Conservation (phyloP, 192 early-diverging fungal genomes). For the Allomyces arbusculus region DNA sequence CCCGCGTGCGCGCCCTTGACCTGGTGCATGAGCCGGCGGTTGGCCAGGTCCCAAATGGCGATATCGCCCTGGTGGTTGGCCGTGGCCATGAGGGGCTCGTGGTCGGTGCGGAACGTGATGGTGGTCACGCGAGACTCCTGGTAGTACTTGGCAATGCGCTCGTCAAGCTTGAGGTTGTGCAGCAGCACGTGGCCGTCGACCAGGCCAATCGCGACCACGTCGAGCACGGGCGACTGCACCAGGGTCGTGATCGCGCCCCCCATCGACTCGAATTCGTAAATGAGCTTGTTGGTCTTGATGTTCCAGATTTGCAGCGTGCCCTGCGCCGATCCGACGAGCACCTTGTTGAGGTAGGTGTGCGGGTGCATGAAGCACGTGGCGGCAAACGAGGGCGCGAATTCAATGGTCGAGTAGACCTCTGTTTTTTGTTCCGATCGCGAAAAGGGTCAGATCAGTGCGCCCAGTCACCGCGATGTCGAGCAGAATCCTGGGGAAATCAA, state of each 20-base stretch:
- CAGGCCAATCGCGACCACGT: slow-evolving; percentile 80
- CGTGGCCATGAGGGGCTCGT: slow-evolving; percentile 70
- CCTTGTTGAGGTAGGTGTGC: slow-evolving; percentile 93
- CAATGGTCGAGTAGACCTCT: slow-evolving; percentile 50
- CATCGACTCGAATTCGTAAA: slow-evolving; percentile 64
- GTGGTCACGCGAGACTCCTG: slow-evolving; percentile 83
- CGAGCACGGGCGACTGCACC: slow-evolving; percentile 71
- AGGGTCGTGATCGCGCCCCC: slow-evolving; percentile 56
- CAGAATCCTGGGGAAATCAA: not conserved
- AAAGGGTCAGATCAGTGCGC: not conserved
- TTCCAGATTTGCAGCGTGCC: slow-evolving; percentile 92
- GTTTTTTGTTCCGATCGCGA: slow-evolving; percentile 1
- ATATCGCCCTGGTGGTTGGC: slow-evolving; percentile 72
- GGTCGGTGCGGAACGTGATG: slow-evolving; percentile 74
- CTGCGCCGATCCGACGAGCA: slow-evolving; percentile 65
- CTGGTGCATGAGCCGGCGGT: slow-evolving; percentile 47
- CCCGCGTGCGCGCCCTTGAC: slow-evolving; percentile 75
- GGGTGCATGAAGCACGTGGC: slow-evolving; percentile 70
- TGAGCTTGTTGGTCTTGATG: slow-evolving; percentile 43
- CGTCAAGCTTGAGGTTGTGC: slow-evolving; percentile 68
- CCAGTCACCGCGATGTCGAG: not conserved
- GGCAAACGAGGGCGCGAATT: slow-evolving; percentile 52
- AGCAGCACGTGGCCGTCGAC: slow-evolving; percentile 68
- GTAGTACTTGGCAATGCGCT: slow-evolving; percentile 45
- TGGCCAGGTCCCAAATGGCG: slow-evolving; percentile 77